Evolutionary conservation across 495 filamentous ascomycete species (phyloP).

Genomic region (Friedmanniomyces endolithicus): DNA sequence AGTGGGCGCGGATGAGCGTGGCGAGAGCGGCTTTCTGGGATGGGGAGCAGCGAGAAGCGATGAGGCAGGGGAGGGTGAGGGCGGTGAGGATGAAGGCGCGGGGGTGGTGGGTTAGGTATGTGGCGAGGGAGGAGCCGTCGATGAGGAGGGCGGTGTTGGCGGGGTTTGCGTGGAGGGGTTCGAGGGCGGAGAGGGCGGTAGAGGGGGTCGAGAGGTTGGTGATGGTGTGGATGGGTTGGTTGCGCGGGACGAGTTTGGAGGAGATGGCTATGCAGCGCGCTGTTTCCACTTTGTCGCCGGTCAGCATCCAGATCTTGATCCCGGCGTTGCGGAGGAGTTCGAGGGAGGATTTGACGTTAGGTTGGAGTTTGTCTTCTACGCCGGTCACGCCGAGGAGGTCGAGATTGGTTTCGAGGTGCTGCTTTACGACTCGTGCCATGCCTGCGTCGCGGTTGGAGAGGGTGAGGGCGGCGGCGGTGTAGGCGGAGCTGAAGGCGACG

Average conservation of each 20-base stretch:
- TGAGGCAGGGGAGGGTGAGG: constrained; percentile 77
- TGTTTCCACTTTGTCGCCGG: constrained; percentile 97
- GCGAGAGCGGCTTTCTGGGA: constrained; percentile 96
- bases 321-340: constrained; percentile 94
- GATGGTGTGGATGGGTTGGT: constrained; percentile 92
- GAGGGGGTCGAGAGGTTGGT: constrained; percentile 35
- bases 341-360: constrained; percentile 85
- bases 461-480: constrained; percentile 67
- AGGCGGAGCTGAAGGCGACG: constrained; percentile 58
- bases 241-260: constrained; percentile 84
- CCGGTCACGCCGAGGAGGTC: constrained; percentile 93
- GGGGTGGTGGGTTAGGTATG: constrained; percentile 72
- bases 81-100: constrained; percentile 78
- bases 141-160: constrained; percentile 72
- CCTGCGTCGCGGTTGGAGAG: constrained; percentile 66
- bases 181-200: constrained; percentile 71
- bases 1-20: constrained; percentile 81
- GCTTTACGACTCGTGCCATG: constrained; percentile 66
- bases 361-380: constrained; percentile 92
- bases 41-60: constrained; percentile 93
- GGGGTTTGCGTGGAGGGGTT: constrained; percentile 79
- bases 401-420: constrained; percentile 75
- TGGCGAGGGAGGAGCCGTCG: constrained; percentile 75
- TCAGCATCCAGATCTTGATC: constrained; percentile 99
- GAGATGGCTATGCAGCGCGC: constrained; percentile 92